A percentile compares a stretch with the other conserved stretches of the same genome.
Conservation (phyloP, 768 basidiomycete genomes). For the Tulasnella sp. region DNA sequence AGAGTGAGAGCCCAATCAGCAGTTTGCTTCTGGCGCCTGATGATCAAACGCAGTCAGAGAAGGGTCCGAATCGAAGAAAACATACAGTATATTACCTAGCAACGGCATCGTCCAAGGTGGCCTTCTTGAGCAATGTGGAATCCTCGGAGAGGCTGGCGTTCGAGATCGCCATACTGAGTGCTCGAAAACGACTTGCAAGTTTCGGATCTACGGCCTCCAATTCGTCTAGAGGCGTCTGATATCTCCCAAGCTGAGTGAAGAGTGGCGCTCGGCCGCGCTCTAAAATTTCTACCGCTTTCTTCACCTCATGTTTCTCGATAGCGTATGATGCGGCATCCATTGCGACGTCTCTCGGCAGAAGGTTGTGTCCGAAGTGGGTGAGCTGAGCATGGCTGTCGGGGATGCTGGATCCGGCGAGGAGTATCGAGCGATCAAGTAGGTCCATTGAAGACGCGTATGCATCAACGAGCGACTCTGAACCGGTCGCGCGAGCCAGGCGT, state of each 20-base stretch:
- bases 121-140: not conserved
- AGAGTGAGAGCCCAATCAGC: slow-evolving; percentile 9
- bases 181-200: not conserved
- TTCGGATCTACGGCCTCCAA: not conserved
- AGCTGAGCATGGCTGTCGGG: too few species aligned
- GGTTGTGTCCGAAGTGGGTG: too few species aligned
- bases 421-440: too few species aligned
- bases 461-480: too few species aligned
- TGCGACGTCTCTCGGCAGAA: too few species aligned
- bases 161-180: not conserved
- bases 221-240: not conserved
- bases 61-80: not conserved
- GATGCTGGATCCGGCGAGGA: too few species aligned
- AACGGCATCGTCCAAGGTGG: too few species aligned
- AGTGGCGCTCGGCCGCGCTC: not conserved
- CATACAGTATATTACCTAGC: not conserved
- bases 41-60: not conserved
- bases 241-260: not conserved
- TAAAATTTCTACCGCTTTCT: not conserved
- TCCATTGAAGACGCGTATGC: too few species aligned
- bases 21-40: not conserved
- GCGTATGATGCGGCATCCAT: too few species aligned
- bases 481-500: too few species aligned
- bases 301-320: too few species aligned
- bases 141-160: not conserved